A percentile compares a stretch with the other conserved stretches of the same genome.
Conservation (phyloP, 345 rosid genomes). For the Eucalyptus viminalis region DNA sequence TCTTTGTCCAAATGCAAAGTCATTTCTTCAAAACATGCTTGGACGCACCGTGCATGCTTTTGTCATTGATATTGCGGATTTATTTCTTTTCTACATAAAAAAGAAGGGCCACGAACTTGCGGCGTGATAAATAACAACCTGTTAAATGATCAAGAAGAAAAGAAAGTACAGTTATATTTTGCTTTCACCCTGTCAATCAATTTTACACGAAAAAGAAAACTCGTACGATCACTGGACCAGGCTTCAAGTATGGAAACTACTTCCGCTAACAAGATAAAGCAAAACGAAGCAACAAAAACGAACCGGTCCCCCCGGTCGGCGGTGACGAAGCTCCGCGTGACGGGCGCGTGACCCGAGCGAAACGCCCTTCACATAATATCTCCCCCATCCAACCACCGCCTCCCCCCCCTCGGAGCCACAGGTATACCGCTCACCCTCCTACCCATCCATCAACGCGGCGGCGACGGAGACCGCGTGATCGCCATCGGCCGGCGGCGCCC, state of each 20-base stretch:
- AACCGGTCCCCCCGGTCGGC: not conserved
- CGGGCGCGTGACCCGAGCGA: not conserved
- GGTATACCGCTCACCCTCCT: not conserved
- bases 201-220: not conserved
- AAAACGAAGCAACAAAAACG: not conserved
- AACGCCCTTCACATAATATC: not conserved
- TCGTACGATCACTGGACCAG: not conserved
- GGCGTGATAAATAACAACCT: not conserved
- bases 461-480: not conserved
- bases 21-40: not conserved
- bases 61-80: not conserved
- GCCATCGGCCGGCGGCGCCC: not conserved
- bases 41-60: fast-evolving
- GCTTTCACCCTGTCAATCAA: not conserved
- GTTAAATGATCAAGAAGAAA: not conserved
- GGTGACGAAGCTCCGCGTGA: not conserved
- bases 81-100: not conserved
- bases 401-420: not conserved
- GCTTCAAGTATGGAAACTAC: not conserved
- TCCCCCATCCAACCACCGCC: not conserved
- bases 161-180: not conserved
- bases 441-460: not conserved
- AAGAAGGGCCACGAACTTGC: not conserved
- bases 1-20: not conserved
- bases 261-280: not conserved